Evolutionary conservation across 139 green algal genomes (phyloP).

Genomic region (Parachlorella kessleri): DNA sequence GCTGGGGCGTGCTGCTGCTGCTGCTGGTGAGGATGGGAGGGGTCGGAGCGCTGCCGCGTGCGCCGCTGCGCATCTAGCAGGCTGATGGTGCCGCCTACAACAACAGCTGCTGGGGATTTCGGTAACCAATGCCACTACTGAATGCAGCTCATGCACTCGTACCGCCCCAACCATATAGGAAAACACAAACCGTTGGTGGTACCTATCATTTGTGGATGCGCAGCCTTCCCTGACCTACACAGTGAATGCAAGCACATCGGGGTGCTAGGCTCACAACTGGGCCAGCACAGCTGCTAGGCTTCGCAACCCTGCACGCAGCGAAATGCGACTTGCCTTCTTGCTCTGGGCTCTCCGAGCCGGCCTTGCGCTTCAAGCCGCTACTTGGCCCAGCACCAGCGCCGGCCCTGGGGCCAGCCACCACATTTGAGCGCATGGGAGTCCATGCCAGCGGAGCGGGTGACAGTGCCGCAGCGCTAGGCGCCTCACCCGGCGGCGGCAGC

Average conservation of each 20-base stretch:
- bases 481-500: not conserved
- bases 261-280: too few species aligned
- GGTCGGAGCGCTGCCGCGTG: constrained; percentile 7
- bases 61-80: constrained; percentile 41
- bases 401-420: constrained; percentile 6
- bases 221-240: not conserved
- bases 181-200: too few species aligned
- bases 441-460: constrained; percentile 33
- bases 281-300: too few species aligned
- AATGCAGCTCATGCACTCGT: not conserved
- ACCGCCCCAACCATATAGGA: not conserved
- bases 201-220: not conserved
- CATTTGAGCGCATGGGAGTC: constrained; percentile 38
- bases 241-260: not conserved
- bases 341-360: constrained; percentile 8
- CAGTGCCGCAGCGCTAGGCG: not conserved
- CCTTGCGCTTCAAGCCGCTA: constrained; percentile 30
- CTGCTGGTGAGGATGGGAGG: too few species aligned
- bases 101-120: not conserved
- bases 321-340: not conserved
- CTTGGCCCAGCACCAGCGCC: not conserved
- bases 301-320: too few species aligned
- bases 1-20: not conserved
- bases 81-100: constrained; percentile 27
- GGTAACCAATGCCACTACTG: not conserved